Evolutionary conservation across 1,284 basidiomycete species (phyloP).

Genomic region (Schizophyllum commune): DNA sequence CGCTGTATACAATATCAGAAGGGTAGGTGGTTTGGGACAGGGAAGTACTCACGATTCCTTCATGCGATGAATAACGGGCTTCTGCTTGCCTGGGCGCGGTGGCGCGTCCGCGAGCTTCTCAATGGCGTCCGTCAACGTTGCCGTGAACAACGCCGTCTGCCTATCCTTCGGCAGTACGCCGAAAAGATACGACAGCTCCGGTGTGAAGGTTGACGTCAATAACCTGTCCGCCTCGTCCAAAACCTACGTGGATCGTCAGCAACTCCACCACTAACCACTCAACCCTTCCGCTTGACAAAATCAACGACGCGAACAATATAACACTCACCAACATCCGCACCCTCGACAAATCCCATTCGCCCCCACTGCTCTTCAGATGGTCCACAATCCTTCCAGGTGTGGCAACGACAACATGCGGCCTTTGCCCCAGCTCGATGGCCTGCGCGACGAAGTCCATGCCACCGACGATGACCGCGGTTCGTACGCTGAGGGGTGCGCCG

Average conservation of each 20-base stretch:
- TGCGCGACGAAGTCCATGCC: conserved; percentile 99
- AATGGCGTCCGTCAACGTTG: conserved; percentile 87
- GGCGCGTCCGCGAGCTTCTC: conserved; percentile 70
- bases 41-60: conserved; percentile 54
- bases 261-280: background rate
- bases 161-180: conserved; percentile 73
- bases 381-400: conserved; percentile 96
- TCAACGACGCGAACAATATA: background rate
- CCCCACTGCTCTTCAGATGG: conserved; percentile 72
- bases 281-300: background rate
- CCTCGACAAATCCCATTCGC: conserved; percentile 79
- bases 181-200: conserved; percentile 81
- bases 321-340: conserved; percentile 77
- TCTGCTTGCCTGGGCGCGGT: conserved; percentile 77
- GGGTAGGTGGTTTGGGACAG: background rate
- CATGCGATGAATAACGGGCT: conserved; percentile 85
- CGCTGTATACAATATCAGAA: conserved; percentile 33
- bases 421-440: conserved; percentile 76
- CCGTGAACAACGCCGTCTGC: conserved; percentile 96
- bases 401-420: conserved; percentile 92
- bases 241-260: conserved; percentile 42
- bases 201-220: conserved; percentile 84
- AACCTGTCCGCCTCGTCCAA: conserved; percentile 96
- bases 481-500: conserved; percentile 73
- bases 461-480: conserved; percentile 87